Percentiles rank a stretch among this genome's conserved stretches.
phyloP scores from a whole-genome alignment of 192 early-diverging fungal species.

The Chytriomyces hyalinus region DNA sequence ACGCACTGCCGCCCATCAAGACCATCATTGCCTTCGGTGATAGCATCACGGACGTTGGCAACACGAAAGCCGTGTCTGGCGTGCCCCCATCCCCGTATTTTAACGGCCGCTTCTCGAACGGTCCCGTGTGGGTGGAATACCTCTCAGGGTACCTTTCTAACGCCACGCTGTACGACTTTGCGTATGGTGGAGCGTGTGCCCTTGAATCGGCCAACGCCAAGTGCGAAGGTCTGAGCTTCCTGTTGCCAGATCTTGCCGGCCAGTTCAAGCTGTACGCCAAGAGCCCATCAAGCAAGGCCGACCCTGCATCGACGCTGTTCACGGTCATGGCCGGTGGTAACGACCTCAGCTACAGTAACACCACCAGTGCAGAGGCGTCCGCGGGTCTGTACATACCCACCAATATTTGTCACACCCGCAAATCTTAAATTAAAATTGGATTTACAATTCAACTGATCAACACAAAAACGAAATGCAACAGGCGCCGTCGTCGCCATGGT shows the following conservation, averaged over 20 bases:
- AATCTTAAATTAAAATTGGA: neutral
- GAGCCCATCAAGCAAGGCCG: neutral
- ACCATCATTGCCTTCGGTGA: constrained; percentile 60
- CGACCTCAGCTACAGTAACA: constrained; percentile 12
- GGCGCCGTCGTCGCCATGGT: neutral
- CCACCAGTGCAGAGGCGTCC: neutral
- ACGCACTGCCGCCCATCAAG: constrained; percentile 31
- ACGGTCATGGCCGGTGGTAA: constrained; percentile 23
- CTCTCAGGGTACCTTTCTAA: constrained; percentile 28
- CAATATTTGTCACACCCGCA: neutral
- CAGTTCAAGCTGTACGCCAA: constrained; percentile 1
- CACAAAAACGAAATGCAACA: neutral
- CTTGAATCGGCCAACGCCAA: neutral
- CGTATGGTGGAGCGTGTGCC: constrained; percentile 52
- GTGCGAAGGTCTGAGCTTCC: neutral
- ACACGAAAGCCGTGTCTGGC: constrained; percentile 30
- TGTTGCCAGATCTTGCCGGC: constrained; percentile 7
- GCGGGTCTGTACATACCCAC: neutral
- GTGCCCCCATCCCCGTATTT: constrained; percentile 38
- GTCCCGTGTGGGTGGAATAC: constrained; percentile 52
- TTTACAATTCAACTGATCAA: no score
- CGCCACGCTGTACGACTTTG: constrained; percentile 41
- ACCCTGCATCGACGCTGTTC: constrained; percentile 9
- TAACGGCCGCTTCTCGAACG: constrained; percentile 56
- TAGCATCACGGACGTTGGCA: constrained; percentile 45